phyloP scores from a whole-genome alignment of 371 early-diverging fungal species.

The Smittium mucronatum region DNA sequence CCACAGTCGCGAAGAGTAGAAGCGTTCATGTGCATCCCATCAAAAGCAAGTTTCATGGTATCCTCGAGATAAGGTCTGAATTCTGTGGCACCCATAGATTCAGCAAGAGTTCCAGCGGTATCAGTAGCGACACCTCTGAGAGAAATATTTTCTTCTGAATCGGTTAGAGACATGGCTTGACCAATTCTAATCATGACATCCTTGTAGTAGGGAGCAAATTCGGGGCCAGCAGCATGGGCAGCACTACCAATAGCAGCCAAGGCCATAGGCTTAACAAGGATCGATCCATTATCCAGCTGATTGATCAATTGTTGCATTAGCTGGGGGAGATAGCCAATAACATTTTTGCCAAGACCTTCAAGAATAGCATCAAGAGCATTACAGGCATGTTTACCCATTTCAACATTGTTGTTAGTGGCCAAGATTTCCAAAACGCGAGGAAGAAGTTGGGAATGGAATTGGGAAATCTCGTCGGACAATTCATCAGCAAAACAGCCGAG shows the following conservation, averaged over 20 bases:
- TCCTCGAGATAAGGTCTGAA: slow-evolving; percentile 63
- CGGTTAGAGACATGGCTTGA: slow-evolving; percentile 53
- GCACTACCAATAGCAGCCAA: slow-evolving; percentile 77
- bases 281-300: slow-evolving; percentile 47
- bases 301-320: slow-evolving; percentile 65
- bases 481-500: slow-evolving; percentile 70
- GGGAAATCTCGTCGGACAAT: slow-evolving; percentile 61
- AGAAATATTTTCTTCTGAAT: slow-evolving; percentile 48
- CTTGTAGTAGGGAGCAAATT: slow-evolving; percentile 56
- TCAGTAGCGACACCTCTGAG: slow-evolving; percentile 80
- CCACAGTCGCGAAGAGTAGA: slow-evolving; percentile 69
- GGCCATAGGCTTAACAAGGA: slow-evolving; percentile 55
- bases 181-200: slow-evolving; percentile 54
- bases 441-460: slow-evolving; percentile 60
- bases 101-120: slow-evolving; percentile 70
- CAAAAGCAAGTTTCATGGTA: slow-evolving; percentile 59
- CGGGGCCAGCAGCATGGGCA: slow-evolving; percentile 66
- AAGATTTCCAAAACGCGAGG: slow-evolving; percentile 70
- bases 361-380: slow-evolving; percentile 77
- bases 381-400: slow-evolving; percentile 63
- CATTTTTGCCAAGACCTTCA: slow-evolving; percentile 62
- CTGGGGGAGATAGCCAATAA: slow-evolving; percentile 63
- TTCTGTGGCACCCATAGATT: slow-evolving; percentile 68
- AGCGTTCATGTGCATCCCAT: slow-evolving; percentile 57
- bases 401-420: slow-evolving; percentile 49